phyloP scores from a whole-genome alignment of 2,329 filamentous ascomycete species.

The Nannizzia gypsea region DNA sequence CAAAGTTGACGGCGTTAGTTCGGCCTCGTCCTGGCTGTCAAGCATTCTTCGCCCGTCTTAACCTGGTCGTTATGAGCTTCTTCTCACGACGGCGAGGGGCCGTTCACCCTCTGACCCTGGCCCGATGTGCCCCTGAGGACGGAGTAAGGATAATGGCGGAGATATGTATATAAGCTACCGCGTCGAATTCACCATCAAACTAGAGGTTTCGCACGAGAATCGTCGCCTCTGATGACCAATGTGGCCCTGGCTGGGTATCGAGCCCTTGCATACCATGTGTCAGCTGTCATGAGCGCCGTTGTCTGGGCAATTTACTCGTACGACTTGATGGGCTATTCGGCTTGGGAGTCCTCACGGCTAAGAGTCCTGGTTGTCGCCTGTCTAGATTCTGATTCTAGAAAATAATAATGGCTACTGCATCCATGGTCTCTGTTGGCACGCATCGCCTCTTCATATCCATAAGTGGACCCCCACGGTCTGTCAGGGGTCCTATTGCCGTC shows the following conservation, averaged over 20 bases:
- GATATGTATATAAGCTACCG: neutral
- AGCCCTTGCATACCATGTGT: neutral
- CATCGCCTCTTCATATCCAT: constrained; percentile 24
- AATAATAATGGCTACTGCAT: neutral
- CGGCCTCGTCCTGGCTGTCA: neutral
- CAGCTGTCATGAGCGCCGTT: neutral
- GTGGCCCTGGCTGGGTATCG: neutral
- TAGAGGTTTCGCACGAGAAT: neutral
- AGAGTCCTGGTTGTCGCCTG: neutral
- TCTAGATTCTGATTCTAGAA: neutral
- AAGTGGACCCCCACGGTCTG: constrained; percentile 18
- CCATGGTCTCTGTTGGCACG: constrained; percentile 21
- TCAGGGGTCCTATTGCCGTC: constrained; percentile 23
- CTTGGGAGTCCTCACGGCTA: neutral
- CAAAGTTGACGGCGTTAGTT: too few species aligned
- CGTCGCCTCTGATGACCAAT: neutral
- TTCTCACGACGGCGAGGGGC: neutral
- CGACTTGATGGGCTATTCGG: neutral
- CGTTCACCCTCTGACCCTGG: neutral
- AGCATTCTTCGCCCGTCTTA: neutral
- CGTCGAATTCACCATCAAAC: neutral
- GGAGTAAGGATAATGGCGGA: constrained; percentile 1
- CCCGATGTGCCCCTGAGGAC: neutral
- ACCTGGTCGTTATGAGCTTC: neutral
- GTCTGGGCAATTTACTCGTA: too few species aligned